Evolutionary conservation across 768 basidiomycete genomes (phyloP), one percentile per base, ranked within the genome.

Genomic region (Mycena alexandri): DNA sequence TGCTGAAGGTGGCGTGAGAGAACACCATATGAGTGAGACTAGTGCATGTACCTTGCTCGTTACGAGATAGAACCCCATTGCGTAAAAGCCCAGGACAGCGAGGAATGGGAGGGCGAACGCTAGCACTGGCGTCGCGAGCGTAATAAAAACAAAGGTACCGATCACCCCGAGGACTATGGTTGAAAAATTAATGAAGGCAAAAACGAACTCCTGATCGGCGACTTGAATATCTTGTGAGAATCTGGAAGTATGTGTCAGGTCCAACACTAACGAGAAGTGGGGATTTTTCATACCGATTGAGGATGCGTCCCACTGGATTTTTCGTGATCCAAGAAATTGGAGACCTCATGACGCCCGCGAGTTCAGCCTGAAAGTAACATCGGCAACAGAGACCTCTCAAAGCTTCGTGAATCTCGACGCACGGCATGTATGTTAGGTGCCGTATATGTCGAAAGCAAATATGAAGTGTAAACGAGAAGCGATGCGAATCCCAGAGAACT

Each of bases 141-240:
- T 17, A 17, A 68, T 60, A 29, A 68, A 68, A 10, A 63, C 57
- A 24, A 68, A 63, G 16, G 61, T 54, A 5, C 67, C 67, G 10
- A 48, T 1, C 3, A 24, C 54, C 13, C 57, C 47, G 8, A 68
- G 56, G 34, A 63, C 17, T 25, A 48, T 63, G n/a, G 44, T 53
- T 2, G 51, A 17, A 44, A 60, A 59, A 34, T 68, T 68, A 2
- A 68, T 11, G 41, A 63, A 68, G 1, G 67, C 61, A 41, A 63
- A 68, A 14, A 61, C 48, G 42, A 68, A 68, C 29, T 68, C 67
- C 51, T 38, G 48, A 25, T 61, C 59, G 1, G 65, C 55, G 21
- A 56, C 60, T n/a, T 61, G 54, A n/a, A 67, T 61, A 36, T 68
- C 67, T 43, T 68, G 67, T 0, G 67, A 68, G 62, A 68, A 68